Conservation (phyloP, 2,329 filamentous ascomycete species). For the Botryotinia globosa region DNA sequence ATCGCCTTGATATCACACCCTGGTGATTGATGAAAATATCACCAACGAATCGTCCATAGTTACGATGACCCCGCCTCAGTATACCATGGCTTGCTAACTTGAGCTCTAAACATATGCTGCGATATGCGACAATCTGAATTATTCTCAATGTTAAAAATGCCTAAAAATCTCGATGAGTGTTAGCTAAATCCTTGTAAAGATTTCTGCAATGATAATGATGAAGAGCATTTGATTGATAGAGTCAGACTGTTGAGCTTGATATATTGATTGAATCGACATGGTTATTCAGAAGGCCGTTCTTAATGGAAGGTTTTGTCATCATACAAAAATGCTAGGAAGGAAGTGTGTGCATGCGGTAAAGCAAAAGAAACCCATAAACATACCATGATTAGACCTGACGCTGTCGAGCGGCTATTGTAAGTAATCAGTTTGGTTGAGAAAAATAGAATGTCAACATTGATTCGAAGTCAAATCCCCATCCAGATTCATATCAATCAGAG, state of each 20-base stretch:
- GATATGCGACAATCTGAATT: background rate
- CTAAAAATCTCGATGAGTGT: conserved; percentile 1
- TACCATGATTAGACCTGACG: background rate
- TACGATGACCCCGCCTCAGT: background rate
- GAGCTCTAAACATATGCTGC: background rate
- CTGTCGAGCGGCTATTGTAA: background rate
- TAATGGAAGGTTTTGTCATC: conserved; percentile 57
- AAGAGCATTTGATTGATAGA: conserved; percentile 7
- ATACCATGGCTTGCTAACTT: background rate
- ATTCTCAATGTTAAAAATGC: background rate
- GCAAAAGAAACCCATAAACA: conserved; percentile 14
- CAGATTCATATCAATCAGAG: background rate
- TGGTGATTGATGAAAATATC: background rate
- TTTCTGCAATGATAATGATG: background rate
- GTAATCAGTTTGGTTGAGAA: background rate
- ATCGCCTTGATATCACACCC: background rate
- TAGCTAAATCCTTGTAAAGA: conserved; percentile 1
- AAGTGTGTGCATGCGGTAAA: background rate
- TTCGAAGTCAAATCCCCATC: background rate
- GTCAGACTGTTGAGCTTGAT: conserved; percentile 68
- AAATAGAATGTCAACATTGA: background rate
- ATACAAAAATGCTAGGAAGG: conserved; percentile 37
- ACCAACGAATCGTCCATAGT: background rate
- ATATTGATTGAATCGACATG: conserved; percentile 53
- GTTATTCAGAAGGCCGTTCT: conserved; percentile 65